These are phyloP conservation scores for Neonectria faginata DNA, from an alignment of 2,329 filamentous ascomycete genomes.

Conservation along the genomic window DNA sequence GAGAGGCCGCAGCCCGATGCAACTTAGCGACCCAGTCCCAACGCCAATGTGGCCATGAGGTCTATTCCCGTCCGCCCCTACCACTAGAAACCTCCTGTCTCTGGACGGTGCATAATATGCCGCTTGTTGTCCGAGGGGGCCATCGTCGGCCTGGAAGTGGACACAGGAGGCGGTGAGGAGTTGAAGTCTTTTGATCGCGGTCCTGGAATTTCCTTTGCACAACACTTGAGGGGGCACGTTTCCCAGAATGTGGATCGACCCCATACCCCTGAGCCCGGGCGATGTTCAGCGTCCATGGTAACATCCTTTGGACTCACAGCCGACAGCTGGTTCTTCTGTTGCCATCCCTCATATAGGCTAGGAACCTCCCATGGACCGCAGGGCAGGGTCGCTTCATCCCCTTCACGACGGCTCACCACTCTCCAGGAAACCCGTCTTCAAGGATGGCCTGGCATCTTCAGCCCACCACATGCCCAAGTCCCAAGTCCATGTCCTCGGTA, in stretches of 20 bases:
- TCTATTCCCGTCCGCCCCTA: slow-evolving; percentile 37
- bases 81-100: slow-evolving; percentile 38
- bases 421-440: slow-evolving; percentile 20
- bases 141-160: slow-evolving; percentile 35
- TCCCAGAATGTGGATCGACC: slow-evolving; percentile 41
- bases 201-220: slow-evolving; percentile 42
- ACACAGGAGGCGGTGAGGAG: slow-evolving; percentile 45
- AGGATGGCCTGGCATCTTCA: slow-evolving; percentile 31
- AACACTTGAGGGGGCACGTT: slow-evolving; percentile 34
- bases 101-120: slow-evolving; percentile 39
- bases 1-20: slow-evolving; percentile 42
- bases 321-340: slow-evolving; percentile 21
- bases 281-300: slow-evolving; percentile 34
- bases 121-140: slow-evolving; percentile 33
- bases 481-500: slow-evolving; percentile 49
- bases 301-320: slow-evolving; percentile 24
- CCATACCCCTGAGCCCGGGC: slow-evolving; percentile 35
- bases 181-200: slow-evolving; percentile 33
- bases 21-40: slow-evolving; percentile 44
- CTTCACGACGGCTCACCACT: slow-evolving; percentile 25
- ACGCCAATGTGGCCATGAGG: slow-evolving; percentile 41
- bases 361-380: slow-evolving; percentile 20
- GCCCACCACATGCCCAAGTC: slow-evolving; percentile 34
- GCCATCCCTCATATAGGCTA: slow-evolving; percentile 26
- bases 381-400: slow-evolving; percentile 22